Percentiles rank a stretch among this genome's conserved stretches.
Evolutionary conservation across 73 alveolate genomes (phyloP).

Genomic region (Tetrahymena elliotti): DNA sequence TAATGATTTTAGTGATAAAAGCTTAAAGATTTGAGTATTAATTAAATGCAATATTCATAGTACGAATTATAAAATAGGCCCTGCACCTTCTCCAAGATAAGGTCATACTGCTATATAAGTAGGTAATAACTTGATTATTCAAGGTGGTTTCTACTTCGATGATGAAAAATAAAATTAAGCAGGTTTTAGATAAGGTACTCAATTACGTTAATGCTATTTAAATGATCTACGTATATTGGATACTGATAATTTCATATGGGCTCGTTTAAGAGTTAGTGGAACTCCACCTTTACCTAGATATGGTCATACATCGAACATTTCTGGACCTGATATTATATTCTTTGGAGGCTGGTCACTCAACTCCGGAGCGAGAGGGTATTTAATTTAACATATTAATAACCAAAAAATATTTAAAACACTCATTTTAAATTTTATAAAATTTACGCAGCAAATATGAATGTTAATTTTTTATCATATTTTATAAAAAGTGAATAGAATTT

Average conservation of each 20-base stretch:
- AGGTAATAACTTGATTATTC: conserved; percentile 79
- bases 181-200: conserved; percentile 76
- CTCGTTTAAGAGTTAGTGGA: conserved; percentile 93
- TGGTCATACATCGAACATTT: conserved; percentile 93
- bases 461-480: too few species aligned
- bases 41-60: too few species aligned
- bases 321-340: conserved; percentile 89
- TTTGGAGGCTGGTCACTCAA: conserved; percentile 95
- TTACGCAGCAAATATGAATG: too few species aligned
- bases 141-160: conserved; percentile 81
- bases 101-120: conserved; percentile 94
- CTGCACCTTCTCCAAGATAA: conserved; percentile 94
- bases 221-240: conserved; percentile 96
- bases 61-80: conserved; percentile 48
- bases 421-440: neutral
- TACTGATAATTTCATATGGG: conserved; percentile 90
- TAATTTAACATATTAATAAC: neutral
- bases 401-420: conserved; percentile 35
- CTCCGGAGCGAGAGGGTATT: conserved; percentile 77
- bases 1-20: too few species aligned
- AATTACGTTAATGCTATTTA: conserved; percentile 82
- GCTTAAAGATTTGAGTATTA: neutral
- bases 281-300: conserved; percentile 94
- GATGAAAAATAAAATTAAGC: conserved; percentile 71
- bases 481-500: conserved; percentile 19